Conservation (phyloP, 129 eudicot species). For the Calendula officinalis region DNA sequence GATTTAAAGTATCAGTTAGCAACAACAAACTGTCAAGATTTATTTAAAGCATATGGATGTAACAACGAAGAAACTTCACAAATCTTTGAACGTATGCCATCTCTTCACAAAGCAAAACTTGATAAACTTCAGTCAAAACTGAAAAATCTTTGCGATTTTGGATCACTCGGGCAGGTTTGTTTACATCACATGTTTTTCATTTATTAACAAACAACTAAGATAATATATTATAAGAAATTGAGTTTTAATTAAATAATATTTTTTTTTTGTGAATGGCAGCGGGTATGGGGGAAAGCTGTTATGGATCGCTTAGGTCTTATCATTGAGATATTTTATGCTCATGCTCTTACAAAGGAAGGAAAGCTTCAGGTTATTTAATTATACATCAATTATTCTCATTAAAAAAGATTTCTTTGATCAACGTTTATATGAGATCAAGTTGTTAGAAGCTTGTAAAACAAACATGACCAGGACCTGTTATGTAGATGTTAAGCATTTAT, state of each 20-base stretch:
- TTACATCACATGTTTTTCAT: too few species aligned
- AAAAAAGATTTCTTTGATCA: too few species aligned
- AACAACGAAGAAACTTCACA: slow-evolving; percentile 38
- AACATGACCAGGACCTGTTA: too few species aligned
- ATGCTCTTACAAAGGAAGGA: slow-evolving; percentile 98
- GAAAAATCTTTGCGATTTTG: slow-evolving; percentile 45
- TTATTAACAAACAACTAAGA: too few species aligned
- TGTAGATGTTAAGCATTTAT: too few species aligned
- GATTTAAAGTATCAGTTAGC: slow-evolving; percentile 23
- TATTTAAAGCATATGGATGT: slow-evolving; percentile 59
- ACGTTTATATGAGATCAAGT: too few species aligned
- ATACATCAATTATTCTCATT: not conserved
- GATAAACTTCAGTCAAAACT: slow-evolving; percentile 54
- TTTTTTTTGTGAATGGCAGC: too few species aligned
- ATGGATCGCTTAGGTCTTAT: slow-evolving; percentile 94
- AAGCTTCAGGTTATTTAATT: slow-evolving; percentile 71
- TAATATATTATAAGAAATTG: too few species aligned
- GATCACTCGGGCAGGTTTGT: too few species aligned
- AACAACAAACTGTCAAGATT: slow-evolving; percentile 33
- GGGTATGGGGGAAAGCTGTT: slow-evolving; percentile 83
- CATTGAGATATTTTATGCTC: slow-evolving; percentile 93
- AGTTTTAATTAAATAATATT: too few species aligned
- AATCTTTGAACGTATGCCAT: slow-evolving; percentile 50
- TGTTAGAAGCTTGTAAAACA: too few species aligned
- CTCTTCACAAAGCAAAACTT: slow-evolving; percentile 39